Base-by-base conservation (phyloP, 164 flowering plant genomes). In the Macadamia integrifolia region DNA sequence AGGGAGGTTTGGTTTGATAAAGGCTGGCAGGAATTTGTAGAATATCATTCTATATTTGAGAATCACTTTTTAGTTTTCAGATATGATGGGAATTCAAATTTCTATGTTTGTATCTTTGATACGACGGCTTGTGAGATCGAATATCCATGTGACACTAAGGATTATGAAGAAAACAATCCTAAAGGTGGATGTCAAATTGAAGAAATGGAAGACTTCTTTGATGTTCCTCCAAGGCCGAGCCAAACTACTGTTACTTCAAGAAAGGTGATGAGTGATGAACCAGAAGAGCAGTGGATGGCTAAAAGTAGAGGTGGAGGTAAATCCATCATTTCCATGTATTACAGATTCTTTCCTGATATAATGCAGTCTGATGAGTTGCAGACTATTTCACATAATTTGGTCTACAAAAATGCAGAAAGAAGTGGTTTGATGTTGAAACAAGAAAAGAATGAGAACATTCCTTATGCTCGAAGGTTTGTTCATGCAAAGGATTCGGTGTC, bases 21-120 rank as follows among this genome's bases (percentile, higher is more conserved):
- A 11, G 77, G 79, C 42, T 75, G 74, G 76, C 65, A 67, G 17
- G 68, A 67, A 6, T 78, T 78, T 61, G 49, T 65, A 6, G 59
- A 78, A 28, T 58, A 60, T 61, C 35, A 74, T 44, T 71, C 78
- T 3, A 68, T 78, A 15, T 3, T 35, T 48, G n/a, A 32, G 12
- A 75, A 72, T 2, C 53, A 60, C 55, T 65, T 55, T 9, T 10
- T 23, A 14, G n/a, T 53, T 17, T 65, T 57, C 62, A n/a, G 23
- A 43, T 66, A 66, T 43, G 52, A 46, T 43, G 69, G 69, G 14
- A 11, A 58, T 35, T 66, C 69, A 57, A 52, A 18, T 23, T 66
- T 66, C 53, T 13, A 66, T 66, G 69, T 57, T 66, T 11, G 23
- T 66, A 66, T 66, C 57, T 58, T 40, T 40, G 69, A 58, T 66